Percentiles rank a stretch among this genome's conserved stretches.
These are phyloP conservation scores for Cryptococcus sp. DNA, from an alignment of 1,284 basidiomycete species.

Conservation along the genomic window DNA sequence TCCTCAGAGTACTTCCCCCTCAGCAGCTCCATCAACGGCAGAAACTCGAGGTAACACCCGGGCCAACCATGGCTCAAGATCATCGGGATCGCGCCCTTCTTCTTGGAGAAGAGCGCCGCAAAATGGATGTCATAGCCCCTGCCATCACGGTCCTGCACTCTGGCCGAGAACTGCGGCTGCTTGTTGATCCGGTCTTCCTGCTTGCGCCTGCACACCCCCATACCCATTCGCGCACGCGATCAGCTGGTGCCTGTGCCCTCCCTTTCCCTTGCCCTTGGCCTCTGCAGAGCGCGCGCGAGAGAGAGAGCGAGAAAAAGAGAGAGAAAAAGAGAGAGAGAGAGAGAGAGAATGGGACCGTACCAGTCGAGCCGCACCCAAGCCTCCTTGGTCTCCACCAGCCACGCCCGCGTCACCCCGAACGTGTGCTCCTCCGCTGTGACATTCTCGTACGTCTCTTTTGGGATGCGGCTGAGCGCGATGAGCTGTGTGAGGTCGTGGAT, in stretches of 20 bases:
- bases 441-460: constrained; percentile 40
- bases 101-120: constrained; percentile 28
- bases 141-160: constrained; percentile 19
- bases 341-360: constrained; percentile 7
- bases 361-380: constrained; percentile 27
- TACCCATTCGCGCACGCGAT: background rate
- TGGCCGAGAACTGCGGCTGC: constrained; percentile 21
- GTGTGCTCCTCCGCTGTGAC: background rate
- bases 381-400: constrained; percentile 19
- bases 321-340: no score
- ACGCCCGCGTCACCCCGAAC: constrained; percentile 23
- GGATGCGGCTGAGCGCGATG: constrained; percentile 22
- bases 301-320: background rate
- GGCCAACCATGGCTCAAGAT: constrained; percentile 46
- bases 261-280: no score
- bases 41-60: constrained; percentile 35
- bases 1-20: constrained; percentile 21
- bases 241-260: background rate
- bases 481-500: constrained; percentile 33
- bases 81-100: constrained; percentile 39
- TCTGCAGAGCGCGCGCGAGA: no score
- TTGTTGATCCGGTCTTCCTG: constrained; percentile 26
- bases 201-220: constrained; percentile 11
- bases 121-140: constrained; percentile 36
- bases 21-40: constrained; percentile 28